These are phyloP conservation scores for Tricholomella constricta DNA, from an alignment of 768 basidiomycete genomes.

Conservation along the genomic window DNA sequence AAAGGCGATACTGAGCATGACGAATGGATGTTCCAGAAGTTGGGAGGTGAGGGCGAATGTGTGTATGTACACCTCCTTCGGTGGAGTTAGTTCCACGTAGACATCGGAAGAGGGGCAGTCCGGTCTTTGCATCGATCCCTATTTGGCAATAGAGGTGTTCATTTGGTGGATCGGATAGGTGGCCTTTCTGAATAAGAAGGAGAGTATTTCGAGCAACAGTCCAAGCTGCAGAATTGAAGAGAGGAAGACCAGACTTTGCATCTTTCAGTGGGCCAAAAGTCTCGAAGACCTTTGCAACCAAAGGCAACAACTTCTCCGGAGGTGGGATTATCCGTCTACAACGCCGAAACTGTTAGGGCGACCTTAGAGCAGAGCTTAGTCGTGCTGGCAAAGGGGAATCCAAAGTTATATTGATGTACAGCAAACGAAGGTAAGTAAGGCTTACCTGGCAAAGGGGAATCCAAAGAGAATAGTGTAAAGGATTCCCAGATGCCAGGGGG, in stretches of 20 bases:
- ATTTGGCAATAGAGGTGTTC: constrained; percentile 22
- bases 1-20: constrained; percentile 22
- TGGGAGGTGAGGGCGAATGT: constrained; percentile 22
- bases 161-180: constrained; percentile 33
- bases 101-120: constrained; percentile 29
- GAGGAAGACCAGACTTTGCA: constrained; percentile 23
- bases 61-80: constrained; percentile 38
- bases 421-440: no score
- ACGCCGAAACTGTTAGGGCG: no score
- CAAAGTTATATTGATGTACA: no score
- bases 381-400: no score
- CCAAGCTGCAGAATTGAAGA: constrained; percentile 35
- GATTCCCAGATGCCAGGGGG: no score
- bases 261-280: constrained; percentile 37
- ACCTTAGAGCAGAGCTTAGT: no score
- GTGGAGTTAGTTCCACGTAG: constrained; percentile 32
- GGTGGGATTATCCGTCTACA: constrained; percentile 33
- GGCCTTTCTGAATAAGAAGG: constrained; percentile 24
- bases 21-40: constrained; percentile 23
- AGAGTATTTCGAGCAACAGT: constrained; percentile 26
- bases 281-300: constrained; percentile 28
- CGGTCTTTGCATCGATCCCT: constrained; percentile 20
- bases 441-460: no score
- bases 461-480: no score
- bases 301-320: constrained; percentile 27